Evolutionary conservation across 2,329 filamentous ascomycete species (phyloP), one percentile per base, ranked within the genome.

Genomic region (Phialophora expanda): DNA sequence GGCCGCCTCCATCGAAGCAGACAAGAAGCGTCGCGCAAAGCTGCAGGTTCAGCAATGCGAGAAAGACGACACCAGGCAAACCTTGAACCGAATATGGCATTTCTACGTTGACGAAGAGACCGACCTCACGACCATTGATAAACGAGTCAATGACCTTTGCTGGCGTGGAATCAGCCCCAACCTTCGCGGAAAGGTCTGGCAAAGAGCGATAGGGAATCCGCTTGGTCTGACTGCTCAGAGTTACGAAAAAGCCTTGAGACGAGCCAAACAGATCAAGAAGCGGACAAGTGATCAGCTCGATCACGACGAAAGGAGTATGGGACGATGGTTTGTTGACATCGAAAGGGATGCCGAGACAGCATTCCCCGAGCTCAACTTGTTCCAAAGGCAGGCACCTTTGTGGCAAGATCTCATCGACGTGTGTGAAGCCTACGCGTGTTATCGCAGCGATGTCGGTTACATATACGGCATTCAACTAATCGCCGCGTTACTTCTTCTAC

Each of bases 401-500:
- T 83, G 86, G 67, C 78, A 83, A 34, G 82, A 82, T 14, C 78
- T 89, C 24, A 78, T 85, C 26, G 81, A 88, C 72, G 82, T 89
- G 9, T 81, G 87, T 66, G 82, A 87, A 69, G 86, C 87, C 30
- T 89, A 88, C 74, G 83, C 84, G 9, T 85, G 86, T 78, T 89
- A 89, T 74, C 84, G 87, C 67, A 83, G 83, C 57, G 86, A 89
- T 70, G 84, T 89, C 46, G 85, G 86, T 61, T 87, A 87, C 68
- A 80, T 85, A 61, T 82, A 83, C 69, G 85, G 86, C 62, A 84
- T 86, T 65, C 86, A 88, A 77, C 82, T 84, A 50, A 82, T 86
- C 64, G 86, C 86, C 24, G 87, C 83, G 8, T 78, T 88, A 5
- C 79, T 89, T 14, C 80, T 87, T 22, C 79, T 88, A 46, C 85